Conservation (phyloP, 1,139 yeast genomes). For the Suhomyces taliae region DNA sequence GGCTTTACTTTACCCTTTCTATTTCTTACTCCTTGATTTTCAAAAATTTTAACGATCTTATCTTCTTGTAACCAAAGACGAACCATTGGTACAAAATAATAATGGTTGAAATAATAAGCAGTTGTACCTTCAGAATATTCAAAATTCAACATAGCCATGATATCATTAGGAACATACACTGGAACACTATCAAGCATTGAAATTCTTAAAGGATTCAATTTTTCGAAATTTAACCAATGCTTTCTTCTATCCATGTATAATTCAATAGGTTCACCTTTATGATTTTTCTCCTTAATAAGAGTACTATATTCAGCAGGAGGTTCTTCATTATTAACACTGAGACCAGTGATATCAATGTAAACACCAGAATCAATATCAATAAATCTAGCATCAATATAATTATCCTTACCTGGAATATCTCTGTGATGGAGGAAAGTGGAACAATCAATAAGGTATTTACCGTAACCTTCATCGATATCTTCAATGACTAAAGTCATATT, state of each 20-base stretch:
- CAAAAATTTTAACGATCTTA: constrained; percentile 16
- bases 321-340: constrained; percentile 12
- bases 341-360: constrained; percentile 17
- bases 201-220: constrained; percentile 31
- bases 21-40: constrained; percentile 5
- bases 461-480: constrained; percentile 13
- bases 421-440: constrained; percentile 14
- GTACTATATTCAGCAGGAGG: constrained; percentile 28
- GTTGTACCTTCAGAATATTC: constrained; percentile 33
- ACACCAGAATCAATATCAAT: constrained; percentile 16
- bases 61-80: constrained; percentile 34
- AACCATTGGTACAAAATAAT: constrained; percentile 33
- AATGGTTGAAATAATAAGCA: constrained; percentile 23
- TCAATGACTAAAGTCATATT: constrained; percentile 17
- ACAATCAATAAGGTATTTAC: constrained; percentile 15
- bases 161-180: constrained; percentile 36
- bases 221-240: constrained; percentile 35
- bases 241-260: constrained; percentile 39
- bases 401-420: constrained; percentile 11
- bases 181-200: constrained; percentile 40
- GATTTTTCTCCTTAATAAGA: constrained; percentile 17
- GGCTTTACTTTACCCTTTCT: constrained; percentile 1
- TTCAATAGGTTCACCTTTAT: constrained; percentile 19
- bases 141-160: constrained; percentile 32
- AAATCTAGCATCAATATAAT: constrained; percentile 17